Evolutionary conservation across 129 eudicot species (phyloP).

Genomic region (Flaveria brownii): DNA sequence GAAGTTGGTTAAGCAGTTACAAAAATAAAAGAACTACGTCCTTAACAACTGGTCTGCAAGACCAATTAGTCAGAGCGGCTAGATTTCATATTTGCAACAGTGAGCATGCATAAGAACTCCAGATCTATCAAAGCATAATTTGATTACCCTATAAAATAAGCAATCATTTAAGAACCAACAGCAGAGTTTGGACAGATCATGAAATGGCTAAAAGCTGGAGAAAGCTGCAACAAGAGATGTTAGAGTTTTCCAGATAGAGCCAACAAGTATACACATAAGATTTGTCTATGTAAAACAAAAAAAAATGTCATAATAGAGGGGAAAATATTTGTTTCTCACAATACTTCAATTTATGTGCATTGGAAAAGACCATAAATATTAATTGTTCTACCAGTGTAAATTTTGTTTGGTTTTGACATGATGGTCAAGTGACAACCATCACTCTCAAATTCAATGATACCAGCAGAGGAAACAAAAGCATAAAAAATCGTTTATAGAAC

Average conservation of each 20-base stretch:
- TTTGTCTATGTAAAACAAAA: background rate
- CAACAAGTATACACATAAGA: background rate
- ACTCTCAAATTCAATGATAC: background rate
- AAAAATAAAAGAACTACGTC: background rate
- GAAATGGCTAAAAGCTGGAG: background rate
- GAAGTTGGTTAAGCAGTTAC: conserved; percentile 4
- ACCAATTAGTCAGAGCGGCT: background rate
- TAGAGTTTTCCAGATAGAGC: background rate
- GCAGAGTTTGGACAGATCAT: background rate
- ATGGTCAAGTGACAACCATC: background rate
- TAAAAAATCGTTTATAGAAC: background rate
- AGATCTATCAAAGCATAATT: background rate
- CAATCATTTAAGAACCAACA: background rate
- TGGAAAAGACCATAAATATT: background rate
- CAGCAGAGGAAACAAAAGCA: background rate
- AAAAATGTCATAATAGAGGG: background rate
- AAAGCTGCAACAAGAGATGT: background rate
- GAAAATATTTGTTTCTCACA: background rate
- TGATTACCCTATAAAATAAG: background rate
- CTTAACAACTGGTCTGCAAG: background rate
- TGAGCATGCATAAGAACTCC: background rate
- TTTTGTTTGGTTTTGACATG: background rate
- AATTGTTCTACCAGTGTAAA: background rate
- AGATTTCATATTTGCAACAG: background rate
- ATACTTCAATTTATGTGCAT: background rate